Conservation (phyloP, 176 grass and related monocot species). For the Oryza longistaminata region DNA sequence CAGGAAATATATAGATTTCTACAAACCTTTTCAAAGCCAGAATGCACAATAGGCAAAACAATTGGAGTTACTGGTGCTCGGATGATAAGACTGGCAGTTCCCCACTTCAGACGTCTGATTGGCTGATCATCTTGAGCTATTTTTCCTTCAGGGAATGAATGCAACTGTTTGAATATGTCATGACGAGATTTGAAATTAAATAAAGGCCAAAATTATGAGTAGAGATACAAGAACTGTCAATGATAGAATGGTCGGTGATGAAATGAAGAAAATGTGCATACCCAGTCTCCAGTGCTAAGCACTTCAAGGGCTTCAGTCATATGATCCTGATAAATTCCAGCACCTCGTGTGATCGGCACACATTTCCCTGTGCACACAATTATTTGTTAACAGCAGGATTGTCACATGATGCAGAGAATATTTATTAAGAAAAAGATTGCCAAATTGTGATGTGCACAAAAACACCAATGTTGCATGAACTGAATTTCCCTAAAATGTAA, state of each 20-base stretch:
- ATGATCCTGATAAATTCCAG: slow-evolving; percentile 91
- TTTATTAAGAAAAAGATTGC: neutral
- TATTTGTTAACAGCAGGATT: slow-evolving; percentile 3
- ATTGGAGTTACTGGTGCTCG: slow-evolving; percentile 79
- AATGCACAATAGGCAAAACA: slow-evolving; percentile 82
- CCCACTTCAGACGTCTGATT: slow-evolving; percentile 85
- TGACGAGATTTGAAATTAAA: slow-evolving; percentile 41
- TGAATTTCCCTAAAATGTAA: slow-evolving; percentile 4
- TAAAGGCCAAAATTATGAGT: slow-evolving; percentile 1
- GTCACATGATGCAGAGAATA: neutral
- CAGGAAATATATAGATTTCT: neutral
- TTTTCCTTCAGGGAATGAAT: slow-evolving; percentile 99
- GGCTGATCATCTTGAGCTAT: slow-evolving; percentile 63
- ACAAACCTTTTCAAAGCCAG: slow-evolving; percentile 92
- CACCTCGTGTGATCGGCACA: slow-evolving; percentile 77
- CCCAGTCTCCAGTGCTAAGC: slow-evolving; percentile 71
- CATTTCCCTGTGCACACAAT: slow-evolving; percentile 73
- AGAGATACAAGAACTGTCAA: neutral
- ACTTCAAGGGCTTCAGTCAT: slow-evolving; percentile 93
- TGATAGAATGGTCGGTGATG: neutral
- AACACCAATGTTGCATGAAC: neutral
- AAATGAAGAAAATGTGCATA: slow-evolving; percentile 37
- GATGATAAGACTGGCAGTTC: slow-evolving; percentile 88
- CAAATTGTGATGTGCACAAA: neutral
- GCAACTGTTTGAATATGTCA: slow-evolving; percentile 76